Percentiles rank a stretch among this genome's conserved stretches.
These are phyloP conservation scores for Sapria himalayana DNA, from an alignment of 345 rosid species.

Conservation along the genomic window DNA sequence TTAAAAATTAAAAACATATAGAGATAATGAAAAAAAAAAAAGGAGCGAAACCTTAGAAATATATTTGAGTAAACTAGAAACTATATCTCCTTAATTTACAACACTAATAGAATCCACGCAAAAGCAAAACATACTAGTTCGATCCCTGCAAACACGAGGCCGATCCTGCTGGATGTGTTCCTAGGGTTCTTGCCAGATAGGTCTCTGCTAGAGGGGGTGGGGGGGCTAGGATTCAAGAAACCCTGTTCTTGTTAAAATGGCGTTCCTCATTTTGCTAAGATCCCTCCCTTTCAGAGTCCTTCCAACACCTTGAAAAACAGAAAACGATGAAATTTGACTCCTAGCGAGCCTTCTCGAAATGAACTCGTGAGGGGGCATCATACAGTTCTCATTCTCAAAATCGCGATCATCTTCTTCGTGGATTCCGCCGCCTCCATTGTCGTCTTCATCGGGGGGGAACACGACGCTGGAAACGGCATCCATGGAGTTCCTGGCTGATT, in stretches of 20 bases:
- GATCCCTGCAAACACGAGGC: too few relatives aligned
- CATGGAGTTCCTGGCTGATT: constrained; percentile 15
- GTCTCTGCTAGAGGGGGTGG: too few relatives aligned
- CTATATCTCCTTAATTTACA: too few relatives aligned
- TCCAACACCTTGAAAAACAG: constrained; percentile 71
- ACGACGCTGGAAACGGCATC: constrained; percentile 7
- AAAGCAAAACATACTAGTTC: too few relatives aligned
- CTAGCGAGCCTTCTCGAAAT: constrained; percentile 36
- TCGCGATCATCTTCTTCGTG: constrained; percentile 1
- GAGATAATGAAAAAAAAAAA: too few relatives aligned
- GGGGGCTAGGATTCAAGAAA: constrained; percentile 64
- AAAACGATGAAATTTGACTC: constrained; percentile 44
- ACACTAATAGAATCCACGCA: too few relatives aligned
- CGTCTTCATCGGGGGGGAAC: constrained; percentile 7
- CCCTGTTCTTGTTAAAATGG: constrained; percentile 57
- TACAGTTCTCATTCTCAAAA: constrained; percentile 6
- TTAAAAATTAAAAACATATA: too few relatives aligned
- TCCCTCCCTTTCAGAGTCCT: constrained; percentile 78
- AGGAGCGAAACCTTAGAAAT: too few relatives aligned
- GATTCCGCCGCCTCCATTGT: constrained; percentile 1
- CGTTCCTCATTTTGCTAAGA: constrained; percentile 55
- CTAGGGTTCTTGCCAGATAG: too few relatives aligned
- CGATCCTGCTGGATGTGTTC: too few relatives aligned
- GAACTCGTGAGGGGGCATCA: constrained; percentile 59
- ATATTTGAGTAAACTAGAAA: too few relatives aligned